phyloP scores from a whole-genome alignment of 2,329 filamentous ascomycete species.

The Aspergillus neotritici region DNA sequence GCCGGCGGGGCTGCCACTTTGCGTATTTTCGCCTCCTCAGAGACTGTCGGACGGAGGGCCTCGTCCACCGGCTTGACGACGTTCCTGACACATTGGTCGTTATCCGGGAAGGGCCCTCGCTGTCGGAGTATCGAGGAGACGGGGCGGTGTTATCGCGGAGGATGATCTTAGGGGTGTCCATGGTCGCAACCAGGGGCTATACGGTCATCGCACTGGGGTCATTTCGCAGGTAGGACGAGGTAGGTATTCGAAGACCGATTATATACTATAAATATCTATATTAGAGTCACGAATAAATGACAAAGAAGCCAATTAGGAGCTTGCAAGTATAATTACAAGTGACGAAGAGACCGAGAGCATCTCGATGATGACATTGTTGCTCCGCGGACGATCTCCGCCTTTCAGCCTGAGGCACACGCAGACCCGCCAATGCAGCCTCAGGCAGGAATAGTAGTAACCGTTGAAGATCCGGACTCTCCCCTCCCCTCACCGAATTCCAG shows the following conservation, averaged over 20 bases:
- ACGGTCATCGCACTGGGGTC: background rate
- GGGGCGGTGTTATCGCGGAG: conserved; percentile 39
- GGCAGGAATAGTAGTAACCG: no score
- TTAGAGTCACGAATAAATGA: no score
- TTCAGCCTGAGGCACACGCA: background rate
- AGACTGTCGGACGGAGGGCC: conserved; percentile 34
- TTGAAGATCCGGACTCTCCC: no score
- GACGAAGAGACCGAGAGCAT: no score
- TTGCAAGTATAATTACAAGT: no score
- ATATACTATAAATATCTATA: no score
- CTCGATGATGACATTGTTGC: conserved; percentile 17
- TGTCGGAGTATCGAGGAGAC: conserved; percentile 18
- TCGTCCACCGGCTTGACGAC: conserved; percentile 17
- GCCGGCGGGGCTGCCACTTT: conserved; percentile 52
- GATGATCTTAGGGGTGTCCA: conserved; percentile 26
- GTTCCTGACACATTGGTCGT: conserved; percentile 8
- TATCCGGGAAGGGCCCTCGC: conserved; percentile 13
- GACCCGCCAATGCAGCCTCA: background rate
- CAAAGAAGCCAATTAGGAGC: no score
- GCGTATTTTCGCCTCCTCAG: conserved; percentile 42
- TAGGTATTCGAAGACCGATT: no score
- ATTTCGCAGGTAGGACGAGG: no score
- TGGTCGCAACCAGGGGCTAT: conserved; percentile 8
- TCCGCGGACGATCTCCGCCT: no score
- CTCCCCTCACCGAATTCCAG: no score